phyloP scores from a whole-genome alignment of 441 rosid genomes.

The Corymbia calophylla region DNA sequence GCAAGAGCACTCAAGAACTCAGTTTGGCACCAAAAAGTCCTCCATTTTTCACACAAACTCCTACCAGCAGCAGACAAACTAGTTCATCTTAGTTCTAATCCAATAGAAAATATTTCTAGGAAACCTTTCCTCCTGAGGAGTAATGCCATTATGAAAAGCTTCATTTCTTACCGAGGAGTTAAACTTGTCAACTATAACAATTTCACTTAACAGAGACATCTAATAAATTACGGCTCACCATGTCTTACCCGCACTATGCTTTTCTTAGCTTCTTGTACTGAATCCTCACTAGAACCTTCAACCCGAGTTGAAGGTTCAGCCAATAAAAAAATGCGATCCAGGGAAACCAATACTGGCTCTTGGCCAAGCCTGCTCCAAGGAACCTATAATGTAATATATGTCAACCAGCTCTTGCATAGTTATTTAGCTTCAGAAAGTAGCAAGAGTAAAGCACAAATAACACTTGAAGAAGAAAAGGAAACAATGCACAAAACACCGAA shows the following conservation, averaged over 20 bases:
- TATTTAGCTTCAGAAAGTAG: not conserved
- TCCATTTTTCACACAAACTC: not conserved
- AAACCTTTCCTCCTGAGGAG: not conserved
- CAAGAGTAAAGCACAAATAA: not conserved
- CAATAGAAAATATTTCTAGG: not conserved
- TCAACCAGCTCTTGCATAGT: not conserved
- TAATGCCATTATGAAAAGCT: not conserved
- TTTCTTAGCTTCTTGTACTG: slow-evolving; percentile 87
- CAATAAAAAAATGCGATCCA: slow-evolving; percentile 85
- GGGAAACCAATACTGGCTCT: slow-evolving; percentile 87
- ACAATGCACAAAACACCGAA: not conserved
- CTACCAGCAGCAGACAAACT: not conserved
- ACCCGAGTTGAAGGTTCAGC: slow-evolving; percentile 92
- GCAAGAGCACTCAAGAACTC: not conserved
- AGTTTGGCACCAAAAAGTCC: not conserved
- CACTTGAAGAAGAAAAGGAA: not conserved
- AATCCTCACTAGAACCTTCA: slow-evolving; percentile 81
- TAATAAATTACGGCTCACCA: slow-evolving; percentile 10
- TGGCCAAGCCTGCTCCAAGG: slow-evolving; percentile 99
- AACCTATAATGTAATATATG: slow-evolving; percentile 46
- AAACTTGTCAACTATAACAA: not conserved
- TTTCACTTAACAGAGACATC: not conserved
- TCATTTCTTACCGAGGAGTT: not conserved
- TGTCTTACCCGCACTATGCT: slow-evolving; percentile 76
- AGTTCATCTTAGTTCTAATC: not conserved